Evolutionary conservation across 2,329 filamentous ascomycete species (phyloP), one percentile per base, ranked within the genome.

Genomic region (Rhynchosporium agropyri): DNA sequence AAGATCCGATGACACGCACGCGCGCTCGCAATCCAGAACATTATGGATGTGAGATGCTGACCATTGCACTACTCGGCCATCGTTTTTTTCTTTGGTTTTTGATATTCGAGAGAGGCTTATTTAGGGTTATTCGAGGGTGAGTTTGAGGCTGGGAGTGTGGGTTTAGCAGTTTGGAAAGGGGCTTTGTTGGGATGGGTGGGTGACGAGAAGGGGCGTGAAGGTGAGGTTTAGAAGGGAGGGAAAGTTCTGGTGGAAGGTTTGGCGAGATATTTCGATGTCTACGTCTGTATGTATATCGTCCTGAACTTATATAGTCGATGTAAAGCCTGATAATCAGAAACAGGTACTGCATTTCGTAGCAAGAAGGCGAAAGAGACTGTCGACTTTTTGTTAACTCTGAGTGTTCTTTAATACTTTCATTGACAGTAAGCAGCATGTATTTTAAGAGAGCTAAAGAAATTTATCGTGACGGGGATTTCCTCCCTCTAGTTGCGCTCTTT

Each of bases 61-160:
- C 54, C 54, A 57, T 57, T 57, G 54, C 43, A 57, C 54, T 57
- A 57, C 40, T 13, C 40, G 26, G 29, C 42, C 54, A 15, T 28
- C 8, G 20, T 29, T 9, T 29, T 28, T n/a, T 1, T 49, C 3
- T 29, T 33, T 10, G 8, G 26, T 10, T 3, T 26, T 42, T 38
- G 15, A 12, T 38, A 33, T 20, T 54, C n/a, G n/a, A 36, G 9
- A 6, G 33, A 6, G 33, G 33, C 33, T 36, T 36, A 36, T 36
- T 1, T 5, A 10, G 5, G 33, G 5, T 2, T 15, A 51, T 33
- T 36, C 46, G 46, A 50, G n/a, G 42, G n/a, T 10, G 15, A 40
- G 40, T 40, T 42, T 15, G 33, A 2, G 9, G 38, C 28, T 20
- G 33, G 8, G 36, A 6, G 26, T 28, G 33, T 42, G 20, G 4